A percentile compares a stretch with the other conserved stretches of the same genome.
Evolutionary conservation across 352 stramenopile genomes (phyloP).

Genomic region (Globisporangium okanoganense): DNA sequence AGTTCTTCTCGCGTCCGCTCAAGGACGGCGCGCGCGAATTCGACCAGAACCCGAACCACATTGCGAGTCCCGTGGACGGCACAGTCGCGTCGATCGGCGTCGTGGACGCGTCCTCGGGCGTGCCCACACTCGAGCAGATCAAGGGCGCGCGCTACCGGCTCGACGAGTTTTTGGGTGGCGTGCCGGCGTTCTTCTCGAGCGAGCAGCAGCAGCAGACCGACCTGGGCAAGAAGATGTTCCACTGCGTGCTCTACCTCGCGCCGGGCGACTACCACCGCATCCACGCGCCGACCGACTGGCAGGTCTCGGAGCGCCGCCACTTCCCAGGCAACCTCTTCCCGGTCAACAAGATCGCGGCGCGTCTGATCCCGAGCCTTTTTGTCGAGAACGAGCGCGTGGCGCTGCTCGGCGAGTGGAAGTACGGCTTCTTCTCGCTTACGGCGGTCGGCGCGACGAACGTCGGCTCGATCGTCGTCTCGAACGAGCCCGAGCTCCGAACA

Average conservation of each 20-base stretch:
- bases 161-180: constrained; percentile 71
- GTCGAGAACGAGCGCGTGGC: constrained; percentile 82
- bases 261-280: constrained; percentile 88
- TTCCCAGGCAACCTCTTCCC: constrained; percentile 84
- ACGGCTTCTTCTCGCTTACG: constrained; percentile 82
- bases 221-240: constrained; percentile 57
- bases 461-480: constrained; percentile 72
- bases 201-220: constrained; percentile 15
- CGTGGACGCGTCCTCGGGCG: constrained; percentile 38
- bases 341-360: constrained; percentile 61
- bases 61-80: constrained; percentile 62
- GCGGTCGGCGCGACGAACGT: constrained; percentile 86
- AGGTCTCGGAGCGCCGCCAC: constrained; percentile 64
- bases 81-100: constrained; percentile 52
- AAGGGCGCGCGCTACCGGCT: constrained; percentile 79
- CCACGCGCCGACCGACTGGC: constrained; percentile 78
- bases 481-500: constrained; percentile 62
- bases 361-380: constrained; percentile 75
- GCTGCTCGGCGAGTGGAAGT: constrained; percentile 67
- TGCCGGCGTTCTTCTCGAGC: constrained; percentile 54
- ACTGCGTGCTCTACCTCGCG: constrained; percentile 82
- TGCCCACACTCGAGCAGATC: constrained; percentile 74
- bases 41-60: constrained; percentile 21
- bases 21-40: constrained; percentile 64
- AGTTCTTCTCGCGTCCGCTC: constrained; percentile 83